Base-by-base conservation (phyloP, 2,329 filamentous ascomycete species). In the Dryadomyces sulphureus region DNA sequence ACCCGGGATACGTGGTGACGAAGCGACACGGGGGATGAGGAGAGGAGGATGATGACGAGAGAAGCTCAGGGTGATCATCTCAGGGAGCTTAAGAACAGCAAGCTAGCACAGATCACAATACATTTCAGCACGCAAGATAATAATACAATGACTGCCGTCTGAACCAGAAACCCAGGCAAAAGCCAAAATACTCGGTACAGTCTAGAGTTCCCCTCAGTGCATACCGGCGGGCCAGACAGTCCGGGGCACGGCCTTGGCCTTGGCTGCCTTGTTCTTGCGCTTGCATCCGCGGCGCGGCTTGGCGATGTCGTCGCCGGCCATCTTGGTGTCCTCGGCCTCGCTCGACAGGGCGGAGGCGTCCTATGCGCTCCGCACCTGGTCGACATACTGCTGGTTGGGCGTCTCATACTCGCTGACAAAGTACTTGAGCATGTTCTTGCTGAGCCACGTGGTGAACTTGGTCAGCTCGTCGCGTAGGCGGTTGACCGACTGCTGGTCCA, bases 401-500 rank as follows among this genome's bases (percentile, higher is more conserved):
- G 75, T 79, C 63, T 87, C 84, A 58, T 92, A 92, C 56, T 82
- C 75, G 48, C 67, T 75, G 48, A 79, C 72, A 58, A 98, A 94
- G 64, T 92, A 94, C 21, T 75, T 75, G 48, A 77, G 71, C 14
- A 81, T 78, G 56, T 90, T 79, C 54, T 81, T 84, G 49, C 81
- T 76, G 46, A 98, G 70, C 87, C 89, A 98, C 45, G 77, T 72
- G 11, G 82, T 86, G 63, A 98, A 81, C 63, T 88, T 90, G 54
- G 77, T 74, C 16, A 98, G 73, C 61, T 98, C 92, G 56, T 95
- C 87, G 12, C 88, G 81, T 22, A 96, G 76, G 41, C 88, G 83
- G 51, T 81, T 84, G 38, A 94, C 86, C 2, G 88, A 89, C 60
- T 94, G 88, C 45, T 82, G 73, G 58, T 96, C 92, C 88, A 98